phyloP scores from a whole-genome alignment of 176 grass and related monocot genomes.

The Rhynchospora pubera region DNA sequence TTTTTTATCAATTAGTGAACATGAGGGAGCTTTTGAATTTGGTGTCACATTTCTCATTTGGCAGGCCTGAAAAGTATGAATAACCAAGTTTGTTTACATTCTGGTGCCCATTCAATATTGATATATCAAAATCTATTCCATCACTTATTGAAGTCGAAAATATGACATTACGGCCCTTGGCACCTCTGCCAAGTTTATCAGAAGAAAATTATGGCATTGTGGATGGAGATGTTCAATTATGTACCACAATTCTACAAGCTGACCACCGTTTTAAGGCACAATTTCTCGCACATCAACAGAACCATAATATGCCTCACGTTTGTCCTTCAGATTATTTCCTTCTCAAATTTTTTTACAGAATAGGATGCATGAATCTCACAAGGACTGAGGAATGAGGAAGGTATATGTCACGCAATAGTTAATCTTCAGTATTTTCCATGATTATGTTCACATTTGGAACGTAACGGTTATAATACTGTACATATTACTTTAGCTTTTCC shows the following conservation, averaged over 20 bases:
- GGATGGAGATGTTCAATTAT: background rate
- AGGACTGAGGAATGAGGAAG: too few relatives aligned
- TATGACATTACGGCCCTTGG: background rate
- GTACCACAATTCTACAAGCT: background rate
- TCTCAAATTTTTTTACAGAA: background rate
- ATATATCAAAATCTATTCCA: background rate
- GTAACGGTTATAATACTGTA: too few relatives aligned
- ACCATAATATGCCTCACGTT: background rate
- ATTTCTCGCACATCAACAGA: background rate
- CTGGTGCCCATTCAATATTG: background rate
- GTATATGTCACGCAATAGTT: too few relatives aligned
- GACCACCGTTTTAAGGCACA: background rate
- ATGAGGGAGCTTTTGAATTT: background rate
- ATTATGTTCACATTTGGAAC: too few relatives aligned
- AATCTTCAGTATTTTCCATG: too few relatives aligned
- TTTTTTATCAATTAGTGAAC: background rate
- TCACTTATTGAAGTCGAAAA: background rate
- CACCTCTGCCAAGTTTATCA: too few relatives aligned
- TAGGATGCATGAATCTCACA: too few relatives aligned
- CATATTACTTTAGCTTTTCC: too few relatives aligned
- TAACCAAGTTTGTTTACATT: conserved; percentile 6
- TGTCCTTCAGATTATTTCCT: background rate
- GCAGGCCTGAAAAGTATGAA: background rate
- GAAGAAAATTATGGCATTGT: background rate
- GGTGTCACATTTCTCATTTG: conserved; percentile 1